Percentiles rank a stretch among this genome's conserved stretches.
phyloP scores from a whole-genome alignment of 805 yeast species.

The Candida coleopterorum region DNA sequence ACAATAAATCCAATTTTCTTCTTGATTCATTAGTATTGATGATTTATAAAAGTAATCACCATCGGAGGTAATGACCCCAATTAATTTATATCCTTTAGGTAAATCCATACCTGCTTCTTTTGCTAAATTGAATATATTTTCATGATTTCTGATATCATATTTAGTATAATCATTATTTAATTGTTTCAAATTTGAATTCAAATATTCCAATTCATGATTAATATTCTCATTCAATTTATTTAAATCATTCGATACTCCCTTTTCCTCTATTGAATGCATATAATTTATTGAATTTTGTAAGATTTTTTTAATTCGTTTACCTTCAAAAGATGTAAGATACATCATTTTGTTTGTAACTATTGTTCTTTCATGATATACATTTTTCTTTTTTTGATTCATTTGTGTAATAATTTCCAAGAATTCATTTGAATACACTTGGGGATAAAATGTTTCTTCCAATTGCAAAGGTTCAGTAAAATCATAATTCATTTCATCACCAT shows the following conservation, averaged over 20 bases:
- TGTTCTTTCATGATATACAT: slow-evolving; percentile 14
- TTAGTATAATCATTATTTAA: slow-evolving; percentile 13
- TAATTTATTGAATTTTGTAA: slow-evolving; percentile 19
- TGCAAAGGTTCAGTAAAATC: slow-evolving; percentile 15
- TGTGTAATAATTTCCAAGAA: slow-evolving; percentile 17
- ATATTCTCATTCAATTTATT: slow-evolving; percentile 17
- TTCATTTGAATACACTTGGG: slow-evolving; percentile 27
- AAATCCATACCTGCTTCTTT: slow-evolving; percentile 6
- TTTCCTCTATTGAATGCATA: slow-evolving; percentile 12
- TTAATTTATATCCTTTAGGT: slow-evolving; percentile 20
- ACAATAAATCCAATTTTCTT: slow-evolving; percentile 20
- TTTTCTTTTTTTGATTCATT: slow-evolving; percentile 15
- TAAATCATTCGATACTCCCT: slow-evolving; percentile 14
- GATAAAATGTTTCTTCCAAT: slow-evolving; percentile 29
- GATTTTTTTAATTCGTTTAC: slow-evolving; percentile 28
- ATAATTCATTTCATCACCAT: slow-evolving; percentile 21
- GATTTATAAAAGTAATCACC: slow-evolving; percentile 23
- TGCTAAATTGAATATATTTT: slow-evolving; percentile 12
- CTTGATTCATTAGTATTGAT: slow-evolving; percentile 9
- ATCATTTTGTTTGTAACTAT: slow-evolving; percentile 22
- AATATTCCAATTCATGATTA: slow-evolving; percentile 9
- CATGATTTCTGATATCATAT: slow-evolving; percentile 18
- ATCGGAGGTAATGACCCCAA: slow-evolving; percentile 30
- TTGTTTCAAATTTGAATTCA: slow-evolving; percentile 17
- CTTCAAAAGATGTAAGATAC: slow-evolving; percentile 34